A percentile compares a stretch with the other conserved stretches of the same genome.
phyloP scores from a whole-genome alignment of 805 yeast genomes.

The Candida palmyrensis region DNA sequence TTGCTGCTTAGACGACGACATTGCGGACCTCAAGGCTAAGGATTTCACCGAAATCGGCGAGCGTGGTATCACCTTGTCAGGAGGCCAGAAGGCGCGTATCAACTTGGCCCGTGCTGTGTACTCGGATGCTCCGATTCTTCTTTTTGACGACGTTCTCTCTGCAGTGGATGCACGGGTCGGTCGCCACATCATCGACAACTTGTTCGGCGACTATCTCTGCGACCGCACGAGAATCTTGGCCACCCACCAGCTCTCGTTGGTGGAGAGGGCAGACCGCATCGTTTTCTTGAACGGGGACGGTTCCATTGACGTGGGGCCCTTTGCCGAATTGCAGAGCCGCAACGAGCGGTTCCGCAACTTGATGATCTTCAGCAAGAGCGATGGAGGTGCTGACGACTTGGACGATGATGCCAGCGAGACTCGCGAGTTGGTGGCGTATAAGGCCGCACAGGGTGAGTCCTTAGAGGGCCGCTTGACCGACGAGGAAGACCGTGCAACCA shows the following conservation, averaged over 20 bases:
- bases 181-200: slow-evolving; percentile 31
- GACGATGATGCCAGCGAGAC: slow-evolving; percentile 28
- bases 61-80: slow-evolving; percentile 40
- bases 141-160: slow-evolving; percentile 40
- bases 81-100: slow-evolving; percentile 43
- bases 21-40: slow-evolving; percentile 27
- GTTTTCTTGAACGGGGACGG: slow-evolving; percentile 39
- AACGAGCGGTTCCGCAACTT: slow-evolving; percentile 47
- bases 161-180: slow-evolving; percentile 43
- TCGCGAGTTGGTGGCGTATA: too few relatives aligned
- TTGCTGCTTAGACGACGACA: slow-evolving; percentile 37
- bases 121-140: slow-evolving; percentile 24
- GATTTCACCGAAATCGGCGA: slow-evolving; percentile 42
- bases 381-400: slow-evolving; percentile 19
- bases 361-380: slow-evolving; percentile 39
- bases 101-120: slow-evolving; percentile 41
- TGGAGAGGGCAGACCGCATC: slow-evolving; percentile 33
- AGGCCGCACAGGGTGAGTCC: slow-evolving; percentile 8
- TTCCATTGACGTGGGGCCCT: slow-evolving; percentile 32
- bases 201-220: slow-evolving; percentile 28
- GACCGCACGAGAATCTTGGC: slow-evolving; percentile 35
- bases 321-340: slow-evolving; percentile 22
- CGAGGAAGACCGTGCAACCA: slow-evolving; percentile 34
- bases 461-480: slow-evolving; percentile 25
- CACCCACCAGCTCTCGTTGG: slow-evolving; percentile 38